Percentiles rank a stretch among this genome's conserved stretches.
phyloP scores from a whole-genome alignment of 108 stramenopile genomes.

The Cyclotella distinguenda region DNA sequence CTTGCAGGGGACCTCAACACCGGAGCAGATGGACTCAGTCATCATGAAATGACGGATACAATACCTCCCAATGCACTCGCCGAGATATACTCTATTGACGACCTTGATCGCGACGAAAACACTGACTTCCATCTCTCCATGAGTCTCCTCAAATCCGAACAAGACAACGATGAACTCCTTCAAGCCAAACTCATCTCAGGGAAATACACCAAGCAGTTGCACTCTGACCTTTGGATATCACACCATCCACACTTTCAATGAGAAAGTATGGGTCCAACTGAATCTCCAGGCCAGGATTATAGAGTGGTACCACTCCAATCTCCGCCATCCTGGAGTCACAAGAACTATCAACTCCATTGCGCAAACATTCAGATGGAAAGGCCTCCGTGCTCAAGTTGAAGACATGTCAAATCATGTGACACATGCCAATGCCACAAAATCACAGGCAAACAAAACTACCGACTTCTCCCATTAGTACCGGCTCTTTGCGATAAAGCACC shows the following conservation, averaged over 20 bases:
- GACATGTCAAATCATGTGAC: conserved; percentile 4
- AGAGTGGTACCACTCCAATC: conserved; percentile 20
- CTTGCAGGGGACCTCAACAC: conserved; percentile 15
- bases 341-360: not conserved
- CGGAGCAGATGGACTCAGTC: conserved; percentile 7
- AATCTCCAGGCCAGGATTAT: conserved; percentile 2
- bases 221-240: not conserved
- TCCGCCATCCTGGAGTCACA: conserved; percentile 16
- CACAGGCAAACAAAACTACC: conserved; percentile 9
- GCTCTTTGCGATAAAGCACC: conserved; percentile 10
- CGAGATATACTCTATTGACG: not conserved
- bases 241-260: not conserved
- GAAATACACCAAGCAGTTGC: not conserved
- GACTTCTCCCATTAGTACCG: not conserved
- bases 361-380: conserved; percentile 2
- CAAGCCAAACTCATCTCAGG: too few species aligned
- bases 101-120: not conserved
- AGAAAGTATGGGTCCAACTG: not conserved
- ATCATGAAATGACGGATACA: conserved; percentile 1
- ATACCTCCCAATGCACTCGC: not conserved
- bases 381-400: not conserved
- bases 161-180: not conserved
- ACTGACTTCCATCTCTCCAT: conserved; percentile 9
- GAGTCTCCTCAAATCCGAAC: not conserved
- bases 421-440: conserved; percentile 11